A percentile compares a stretch with the other conserved stretches of the same genome.
phyloP scores from a whole-genome alignment of 768 basidiomycete species.

The Multifurca ochricompacta region DNA sequence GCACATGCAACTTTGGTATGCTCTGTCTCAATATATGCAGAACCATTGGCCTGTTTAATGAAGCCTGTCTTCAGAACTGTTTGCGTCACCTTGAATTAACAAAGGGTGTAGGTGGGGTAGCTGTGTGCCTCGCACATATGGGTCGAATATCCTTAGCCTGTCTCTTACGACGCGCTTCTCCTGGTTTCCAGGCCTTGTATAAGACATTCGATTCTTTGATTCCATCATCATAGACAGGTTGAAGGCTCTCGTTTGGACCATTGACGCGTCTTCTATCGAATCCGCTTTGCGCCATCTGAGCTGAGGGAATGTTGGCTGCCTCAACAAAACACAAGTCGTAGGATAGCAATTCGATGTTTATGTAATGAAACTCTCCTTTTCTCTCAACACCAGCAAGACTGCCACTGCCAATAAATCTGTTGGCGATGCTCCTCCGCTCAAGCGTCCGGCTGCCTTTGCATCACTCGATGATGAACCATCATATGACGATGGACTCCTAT shows the following conservation, averaged over 20 bases:
- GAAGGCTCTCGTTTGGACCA: slow-evolving; percentile 78
- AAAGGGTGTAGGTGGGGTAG: not conserved
- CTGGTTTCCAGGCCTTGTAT: slow-evolving; percentile 28
- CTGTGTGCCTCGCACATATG: slow-evolving; percentile 56
- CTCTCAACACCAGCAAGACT: slow-evolving; percentile 46
- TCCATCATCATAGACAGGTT: slow-evolving; percentile 48
- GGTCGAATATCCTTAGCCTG: slow-evolving; percentile 62
- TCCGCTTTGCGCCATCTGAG: slow-evolving; percentile 32
- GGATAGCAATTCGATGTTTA: not conserved
- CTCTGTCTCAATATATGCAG: slow-evolving; percentile 92
- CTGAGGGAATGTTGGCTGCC: not conserved
- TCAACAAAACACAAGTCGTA: not conserved
- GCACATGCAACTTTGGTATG: slow-evolving; percentile 92
- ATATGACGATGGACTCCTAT: slow-evolving; percentile 38
- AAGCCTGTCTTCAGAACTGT: slow-evolving; percentile 85
- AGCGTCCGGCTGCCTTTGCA: slow-evolving; percentile 55
- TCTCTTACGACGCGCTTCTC: slow-evolving; percentile 44
- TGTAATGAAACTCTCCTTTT: slow-evolving; percentile 86
- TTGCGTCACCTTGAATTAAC: slow-evolving; percentile 9
- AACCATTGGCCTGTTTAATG: slow-evolving; percentile 91
- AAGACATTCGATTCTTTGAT: slow-evolving; percentile 26
- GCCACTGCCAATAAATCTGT: slow-evolving; percentile 49
- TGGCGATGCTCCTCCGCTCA: slow-evolving; percentile 40
- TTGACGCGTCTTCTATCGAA: slow-evolving; percentile 86
- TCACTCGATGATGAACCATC: slow-evolving; percentile 57